Conservation (phyloP, 805 yeast species). For the Cyberlindnera amylophila region DNA sequence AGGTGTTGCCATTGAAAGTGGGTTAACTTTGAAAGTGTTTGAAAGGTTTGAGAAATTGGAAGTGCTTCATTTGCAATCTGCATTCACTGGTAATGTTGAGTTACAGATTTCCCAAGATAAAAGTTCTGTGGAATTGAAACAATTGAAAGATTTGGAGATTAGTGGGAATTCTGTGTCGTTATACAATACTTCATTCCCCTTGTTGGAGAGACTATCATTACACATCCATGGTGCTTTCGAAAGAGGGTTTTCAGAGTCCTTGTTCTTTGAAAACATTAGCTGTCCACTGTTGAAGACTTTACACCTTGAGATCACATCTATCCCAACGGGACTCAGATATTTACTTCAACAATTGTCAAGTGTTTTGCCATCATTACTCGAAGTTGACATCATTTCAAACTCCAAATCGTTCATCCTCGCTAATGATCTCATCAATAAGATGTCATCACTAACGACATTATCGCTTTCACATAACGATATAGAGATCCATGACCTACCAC, state of each 20-base stretch:
- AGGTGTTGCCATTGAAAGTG: slow-evolving; percentile 24
- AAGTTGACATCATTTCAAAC: slow-evolving; percentile 6
- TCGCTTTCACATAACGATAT: slow-evolving; percentile 12
- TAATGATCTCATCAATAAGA: slow-evolving; percentile 8
- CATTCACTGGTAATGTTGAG: slow-evolving; percentile 17
- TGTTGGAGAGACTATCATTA: slow-evolving; percentile 7
- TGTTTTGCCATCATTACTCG: not conserved
- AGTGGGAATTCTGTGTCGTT: slow-evolving; percentile 23
- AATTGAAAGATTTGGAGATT: slow-evolving; percentile 12
- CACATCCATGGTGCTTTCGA: slow-evolving; percentile 21
- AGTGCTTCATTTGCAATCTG: slow-evolving; percentile 18
- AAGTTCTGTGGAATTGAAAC: slow-evolving; percentile 3
- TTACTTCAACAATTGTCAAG: slow-evolving; percentile 1
- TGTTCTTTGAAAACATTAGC: slow-evolving; percentile 12
- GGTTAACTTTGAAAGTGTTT: slow-evolving; percentile 18
- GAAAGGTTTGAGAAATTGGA: slow-evolving; percentile 16
- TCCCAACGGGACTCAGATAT: slow-evolving; percentile 9
- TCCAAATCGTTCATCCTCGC: slow-evolving; percentile 12
- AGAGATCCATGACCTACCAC: slow-evolving; percentile 8
- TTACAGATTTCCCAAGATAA: slow-evolving; percentile 2
- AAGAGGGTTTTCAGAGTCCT: slow-evolving; percentile 14
- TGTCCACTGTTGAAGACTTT: slow-evolving; percentile 10
- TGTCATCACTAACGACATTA: not conserved
- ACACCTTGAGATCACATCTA: slow-evolving; percentile 9
- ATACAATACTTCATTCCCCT: slow-evolving; percentile 12